These are phyloP conservation scores for Leishmania tarentolae DNA, from an alignment of 208 protist species.

Conservation along the genomic window DNA sequence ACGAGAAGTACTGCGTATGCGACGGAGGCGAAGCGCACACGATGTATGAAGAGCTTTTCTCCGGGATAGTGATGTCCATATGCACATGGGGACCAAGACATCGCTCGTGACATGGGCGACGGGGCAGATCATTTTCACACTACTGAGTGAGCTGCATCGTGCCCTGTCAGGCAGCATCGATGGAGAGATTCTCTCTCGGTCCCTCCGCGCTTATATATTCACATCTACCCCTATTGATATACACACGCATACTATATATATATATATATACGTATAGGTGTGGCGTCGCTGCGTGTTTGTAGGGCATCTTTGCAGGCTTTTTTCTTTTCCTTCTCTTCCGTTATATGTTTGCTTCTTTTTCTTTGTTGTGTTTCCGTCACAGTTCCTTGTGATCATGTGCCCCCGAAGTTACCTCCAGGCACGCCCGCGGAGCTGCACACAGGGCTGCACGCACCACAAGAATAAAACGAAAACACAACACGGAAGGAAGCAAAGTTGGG, in stretches of 20 bases:
- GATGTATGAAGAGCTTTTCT: background rate
- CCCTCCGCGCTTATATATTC: background rate
- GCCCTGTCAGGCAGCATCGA: background rate
- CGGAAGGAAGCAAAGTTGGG: no score
- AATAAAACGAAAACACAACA: no score
- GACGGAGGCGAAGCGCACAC: background rate
- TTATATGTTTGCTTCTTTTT: slow-evolving; percentile 17
- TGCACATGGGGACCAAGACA: background rate
- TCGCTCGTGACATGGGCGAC: background rate
- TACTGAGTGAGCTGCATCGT: background rate
- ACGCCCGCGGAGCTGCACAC: no score
- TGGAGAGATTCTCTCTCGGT: background rate
- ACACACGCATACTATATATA: background rate
- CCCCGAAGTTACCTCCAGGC: no score
- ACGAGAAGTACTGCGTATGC: background rate
- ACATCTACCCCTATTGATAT: background rate
- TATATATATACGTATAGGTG: background rate
- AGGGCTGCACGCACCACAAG: no score
- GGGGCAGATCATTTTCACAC: background rate
- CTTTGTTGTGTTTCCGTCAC: slow-evolving; percentile 30
- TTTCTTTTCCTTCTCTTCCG: background rate
- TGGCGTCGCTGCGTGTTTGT: background rate
- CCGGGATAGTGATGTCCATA: background rate
- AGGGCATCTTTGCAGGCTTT: background rate
- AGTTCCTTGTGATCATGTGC: background rate